Evolutionary conservation across 768 basidiomycete genomes (phyloP), one percentile per base, ranked within the genome.

Genomic region (Lactarius hatsudake): DNA sequence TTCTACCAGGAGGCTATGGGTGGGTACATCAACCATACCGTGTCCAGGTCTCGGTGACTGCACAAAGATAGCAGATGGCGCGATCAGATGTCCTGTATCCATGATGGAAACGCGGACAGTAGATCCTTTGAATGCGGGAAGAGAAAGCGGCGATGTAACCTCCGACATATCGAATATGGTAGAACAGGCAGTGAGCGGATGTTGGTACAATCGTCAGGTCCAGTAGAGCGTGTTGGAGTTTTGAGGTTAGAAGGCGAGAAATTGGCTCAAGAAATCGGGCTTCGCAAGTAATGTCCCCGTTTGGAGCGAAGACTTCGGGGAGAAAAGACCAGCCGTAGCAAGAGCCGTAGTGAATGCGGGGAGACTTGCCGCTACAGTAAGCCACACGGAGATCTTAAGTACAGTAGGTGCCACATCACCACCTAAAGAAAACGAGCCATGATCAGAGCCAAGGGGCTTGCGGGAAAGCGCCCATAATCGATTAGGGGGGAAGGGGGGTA

Each of bases 1-100:
- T 26, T 60, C 59, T 15, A 60, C 59, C 13, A 60, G 42, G 59
- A 60, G 30, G 40, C 59, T 42, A 60, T 60, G 45, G 9, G 26
- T n/a, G 17, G 38, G 59, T 17, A 60, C 18, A 8, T 60, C 20
- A 23, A 45, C 17, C 10, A 15, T 30, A 20, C 20, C 59, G 30
- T 60, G 59, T 28, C 59, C 59, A 26, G 59, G 26, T 20, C 38
- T 23, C 23, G 57, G 57, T 2, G 57, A 58, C 23, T 32, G 57
- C 34, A 58, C n/a, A 5, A 58, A 0, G 13, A 58, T 36, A 5
- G 38, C 1, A 17, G 59, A 23, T 30, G 38, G 59, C 17, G 38
- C 42, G 18, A 45, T 3, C 13, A 36, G n/a, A 34, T 36, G 32
- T 3, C 57, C 57, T 38, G 20, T 36, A 18, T 36, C 20, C 57